Percentiles rank a stretch among this genome's conserved stretches.
These are phyloP conservation scores for Metarhizium robertsii DNA, from an alignment of 2,329 filamentous ascomycete genomes.

Conservation along the genomic window DNA sequence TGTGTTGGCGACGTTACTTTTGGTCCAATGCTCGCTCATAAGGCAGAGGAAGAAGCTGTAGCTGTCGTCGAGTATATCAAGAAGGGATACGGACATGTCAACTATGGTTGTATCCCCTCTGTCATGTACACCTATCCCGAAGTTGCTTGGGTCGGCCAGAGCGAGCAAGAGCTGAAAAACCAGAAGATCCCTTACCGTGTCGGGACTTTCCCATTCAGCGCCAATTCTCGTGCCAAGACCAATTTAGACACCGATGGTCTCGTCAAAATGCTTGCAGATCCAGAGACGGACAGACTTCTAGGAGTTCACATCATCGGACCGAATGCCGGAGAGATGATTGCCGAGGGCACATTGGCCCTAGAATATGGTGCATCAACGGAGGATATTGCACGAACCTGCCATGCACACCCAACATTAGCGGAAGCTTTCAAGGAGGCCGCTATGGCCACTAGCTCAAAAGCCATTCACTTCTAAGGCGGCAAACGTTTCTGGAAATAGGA, in stretches of 20 bases:
- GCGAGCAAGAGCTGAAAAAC: slow-evolving; percentile 89
- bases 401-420: slow-evolving; percentile 90
- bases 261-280: slow-evolving; percentile 95
- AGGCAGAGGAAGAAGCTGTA: slow-evolving; percentile 96
- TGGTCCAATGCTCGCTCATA: slow-evolving; percentile 97
- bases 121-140: slow-evolving; percentile 99
- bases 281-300: slow-evolving; percentile 90
- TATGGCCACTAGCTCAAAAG: slow-evolving; percentile 92
- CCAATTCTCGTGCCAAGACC: slow-evolving; percentile 98
- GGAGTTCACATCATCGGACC: slow-evolving; percentile 95
- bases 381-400: slow-evolving; percentile 89
- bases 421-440: slow-evolving; percentile 99
- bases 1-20: slow-evolving; percentile 95
- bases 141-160: slow-evolving; percentile 97
- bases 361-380: slow-evolving; percentile 96
- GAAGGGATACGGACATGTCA: slow-evolving; percentile 96
- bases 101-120: slow-evolving; percentile 94
- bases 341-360: slow-evolving; percentile 86
- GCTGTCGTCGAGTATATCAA: slow-evolving; percentile 94
- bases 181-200: slow-evolving; percentile 84
- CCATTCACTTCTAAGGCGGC: slow-evolving; percentile 75
- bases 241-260: slow-evolving; percentile 93
- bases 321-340: slow-evolving; percentile 98
- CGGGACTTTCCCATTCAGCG: slow-evolving; percentile 92
- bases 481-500: background rate